Evolutionary conservation across 2,329 filamentous ascomycete species (phyloP), one percentile per base, ranked within the genome.

Genomic region (Pseudogymnoascus sp.): DNA sequence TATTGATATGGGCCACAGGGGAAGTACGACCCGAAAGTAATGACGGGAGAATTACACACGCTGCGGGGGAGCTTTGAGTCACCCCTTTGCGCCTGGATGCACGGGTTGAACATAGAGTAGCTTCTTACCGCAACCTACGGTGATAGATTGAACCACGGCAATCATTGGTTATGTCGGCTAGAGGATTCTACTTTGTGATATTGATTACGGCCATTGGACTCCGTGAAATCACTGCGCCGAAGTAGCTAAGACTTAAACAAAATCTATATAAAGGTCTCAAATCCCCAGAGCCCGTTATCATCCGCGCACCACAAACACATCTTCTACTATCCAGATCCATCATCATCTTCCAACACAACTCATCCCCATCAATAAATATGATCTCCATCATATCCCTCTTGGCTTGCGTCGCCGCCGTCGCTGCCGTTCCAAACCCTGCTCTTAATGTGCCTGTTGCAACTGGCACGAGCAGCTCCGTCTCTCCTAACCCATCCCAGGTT

Each of bases 401-500:
- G 62, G 65, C 65, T 23, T 61, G 69, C 52, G 64, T 67, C 33
- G 64, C 63, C 60, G 55, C 66, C 38, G 66, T 63, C 45, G 33
- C 71, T 33, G 67, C 69, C n/a, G 62, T 66, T 26, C 67, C 68
- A 52, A 52, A 65, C 41, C 66, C 69, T 41, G 62, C 65, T 39
- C 60, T 70, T 31, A 64, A 59, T 16, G 65, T 67, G 6, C 62
- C 64, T 14, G 65, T 66, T 11, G 66, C 65, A 19, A n/a, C 64
- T 23, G 43, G 39, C n/a, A 59, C 62, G 11, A 39, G 61, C 35
- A 52, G 7, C 38, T 65, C 72, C 65, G 61, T 59, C 49, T 65
- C 59, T 7, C 72, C 72, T 61, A 67, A 74, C 60, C 70, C 72
- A 66, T 68, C 66, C 59, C 61, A 70, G 58, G 76, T 80, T 45